A percentile compares a stretch with the other conserved stretches of the same genome.
These are phyloP conservation scores for Lathyrus aphaca DNA, from an alignment of 306 rosid species.

Conservation along the genomic window DNA sequence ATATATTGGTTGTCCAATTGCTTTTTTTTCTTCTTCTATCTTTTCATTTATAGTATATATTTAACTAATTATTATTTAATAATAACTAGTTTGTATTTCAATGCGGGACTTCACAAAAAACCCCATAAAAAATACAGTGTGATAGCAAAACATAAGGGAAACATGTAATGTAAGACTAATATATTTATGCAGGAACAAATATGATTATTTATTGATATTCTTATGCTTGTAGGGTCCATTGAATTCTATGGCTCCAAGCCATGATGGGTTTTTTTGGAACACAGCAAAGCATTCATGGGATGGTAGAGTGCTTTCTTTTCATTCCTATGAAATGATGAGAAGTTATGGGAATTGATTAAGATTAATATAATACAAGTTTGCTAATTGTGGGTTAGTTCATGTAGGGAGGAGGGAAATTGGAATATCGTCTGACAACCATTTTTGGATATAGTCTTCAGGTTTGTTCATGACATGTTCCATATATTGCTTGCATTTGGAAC, in stretches of 20 bases:
- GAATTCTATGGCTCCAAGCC: slow-evolving; percentile 70
- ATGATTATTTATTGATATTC: slow-evolving; percentile 30
- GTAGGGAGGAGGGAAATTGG: slow-evolving; percentile 79
- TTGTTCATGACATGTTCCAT: slow-evolving; percentile 41
- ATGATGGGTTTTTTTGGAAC: slow-evolving; percentile 74
- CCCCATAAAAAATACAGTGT: too few relatives aligned
- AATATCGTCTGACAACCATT: slow-evolving; percentile 65
- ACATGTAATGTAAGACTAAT: too few relatives aligned
- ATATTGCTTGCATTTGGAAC: slow-evolving; percentile 11
- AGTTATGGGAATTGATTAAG: background rate
- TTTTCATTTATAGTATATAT: too few relatives aligned
- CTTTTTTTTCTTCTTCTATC: too few relatives aligned
- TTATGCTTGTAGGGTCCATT: slow-evolving; percentile 67
- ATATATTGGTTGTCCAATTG: too few relatives aligned
- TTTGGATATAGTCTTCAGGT: slow-evolving; percentile 84
- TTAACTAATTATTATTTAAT: too few relatives aligned
- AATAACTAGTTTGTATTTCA: too few relatives aligned
- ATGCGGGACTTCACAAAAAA: too few relatives aligned
- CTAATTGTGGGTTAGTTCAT: slow-evolving; percentile 37
- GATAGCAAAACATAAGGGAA: too few relatives aligned
- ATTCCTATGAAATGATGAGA: background rate
- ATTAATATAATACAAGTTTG: slow-evolving; percentile 18
- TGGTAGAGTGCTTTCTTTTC: slow-evolving; percentile 55
- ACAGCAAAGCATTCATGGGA: slow-evolving; percentile 80
- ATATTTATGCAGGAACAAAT: slow-evolving; percentile 20